These are phyloP conservation scores for Rhodamnia rubescens DNA, from an alignment of 345 rosid species.

Conservation along the genomic window DNA sequence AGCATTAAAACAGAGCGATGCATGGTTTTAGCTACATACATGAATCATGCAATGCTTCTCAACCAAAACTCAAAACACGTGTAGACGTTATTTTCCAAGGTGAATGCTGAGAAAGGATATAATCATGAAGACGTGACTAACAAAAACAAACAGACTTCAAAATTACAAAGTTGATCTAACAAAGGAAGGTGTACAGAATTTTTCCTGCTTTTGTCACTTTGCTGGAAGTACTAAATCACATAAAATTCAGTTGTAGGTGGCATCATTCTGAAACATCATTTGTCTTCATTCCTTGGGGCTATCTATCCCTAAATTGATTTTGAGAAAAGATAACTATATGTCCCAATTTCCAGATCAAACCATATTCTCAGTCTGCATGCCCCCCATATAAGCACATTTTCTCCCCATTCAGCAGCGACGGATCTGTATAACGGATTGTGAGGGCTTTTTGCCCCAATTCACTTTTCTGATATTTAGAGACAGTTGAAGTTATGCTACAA, in stretches of 20 bases:
- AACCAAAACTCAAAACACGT: not conserved
- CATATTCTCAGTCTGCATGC: not conserved
- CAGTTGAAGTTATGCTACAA: not conserved
- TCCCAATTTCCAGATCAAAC: not conserved
- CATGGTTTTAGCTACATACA: not conserved
- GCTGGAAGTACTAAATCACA: not conserved
- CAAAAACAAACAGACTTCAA: not conserved
- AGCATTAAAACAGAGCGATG: not conserved
- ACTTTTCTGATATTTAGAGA: not conserved
- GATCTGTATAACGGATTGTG: not conserved
- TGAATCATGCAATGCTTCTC: not conserved
- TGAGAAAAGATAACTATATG: not conserved
- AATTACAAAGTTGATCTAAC: not conserved
- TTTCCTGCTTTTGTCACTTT: not conserved
- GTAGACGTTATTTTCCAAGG: not conserved
- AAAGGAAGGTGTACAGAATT: not conserved
- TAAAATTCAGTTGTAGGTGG: not conserved
- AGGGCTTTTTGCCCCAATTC: not conserved
- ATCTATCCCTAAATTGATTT: not conserved
- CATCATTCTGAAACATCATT: not conserved
- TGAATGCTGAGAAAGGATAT: not conserved
- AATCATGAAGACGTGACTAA: not conserved
- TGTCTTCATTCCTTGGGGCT: not conserved
- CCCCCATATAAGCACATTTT: not conserved
- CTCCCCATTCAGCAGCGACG: not conserved